These are phyloP conservation scores for Ustulina deusta DNA, from an alignment of 2,329 filamentous ascomycete genomes.

Conservation along the genomic window DNA sequence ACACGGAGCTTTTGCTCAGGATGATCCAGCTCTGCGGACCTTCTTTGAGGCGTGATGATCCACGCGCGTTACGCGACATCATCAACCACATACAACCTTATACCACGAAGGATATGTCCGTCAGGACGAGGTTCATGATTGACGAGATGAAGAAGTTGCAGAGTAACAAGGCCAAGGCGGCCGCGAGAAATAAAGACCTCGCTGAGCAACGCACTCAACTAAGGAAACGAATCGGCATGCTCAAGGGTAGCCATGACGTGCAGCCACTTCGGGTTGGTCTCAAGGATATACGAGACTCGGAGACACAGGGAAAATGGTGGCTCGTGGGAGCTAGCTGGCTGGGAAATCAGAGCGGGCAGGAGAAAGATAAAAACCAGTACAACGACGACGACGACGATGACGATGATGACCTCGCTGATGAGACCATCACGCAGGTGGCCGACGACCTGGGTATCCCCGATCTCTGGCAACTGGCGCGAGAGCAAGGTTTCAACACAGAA, in stretches of 20 bases:
- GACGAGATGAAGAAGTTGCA: slow-evolving; percentile 95
- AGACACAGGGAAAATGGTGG: slow-evolving; percentile 98
- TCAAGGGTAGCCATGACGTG: slow-evolving; percentile 72
- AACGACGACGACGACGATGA: slow-evolving; percentile 52
- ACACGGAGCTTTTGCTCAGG: slow-evolving; percentile 88
- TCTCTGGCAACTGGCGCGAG: slow-evolving; percentile 77
- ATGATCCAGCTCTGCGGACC: slow-evolving; percentile 85
- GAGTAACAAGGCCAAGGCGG: slow-evolving; percentile 89
- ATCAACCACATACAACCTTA: slow-evolving; percentile 81
- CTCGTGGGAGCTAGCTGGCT: slow-evolving; percentile 94
- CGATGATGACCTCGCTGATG: slow-evolving; percentile 31
- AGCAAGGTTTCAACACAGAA: slow-evolving; percentile 88
- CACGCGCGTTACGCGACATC: slow-evolving; percentile 88
- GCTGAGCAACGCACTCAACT: slow-evolving; percentile 88
- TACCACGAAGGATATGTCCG: slow-evolving; percentile 78
- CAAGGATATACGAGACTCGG: slow-evolving; percentile 82
- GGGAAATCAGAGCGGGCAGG: slow-evolving; percentile 51
- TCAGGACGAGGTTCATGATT: slow-evolving; percentile 96
- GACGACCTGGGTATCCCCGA: slow-evolving; percentile 72
- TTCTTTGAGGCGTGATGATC: slow-evolving; percentile 88
- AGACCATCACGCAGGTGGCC: slow-evolving; percentile 45
- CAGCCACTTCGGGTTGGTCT: slow-evolving; percentile 84
- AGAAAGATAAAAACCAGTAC: slow-evolving; percentile 1
- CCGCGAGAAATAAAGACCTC: slow-evolving; percentile 75
- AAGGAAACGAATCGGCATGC: slow-evolving; percentile 85